Evolutionary conservation across 1,284 basidiomycete species (phyloP), one percentile per base, ranked within the genome.

Genomic region (Thelephora terrestris): DNA sequence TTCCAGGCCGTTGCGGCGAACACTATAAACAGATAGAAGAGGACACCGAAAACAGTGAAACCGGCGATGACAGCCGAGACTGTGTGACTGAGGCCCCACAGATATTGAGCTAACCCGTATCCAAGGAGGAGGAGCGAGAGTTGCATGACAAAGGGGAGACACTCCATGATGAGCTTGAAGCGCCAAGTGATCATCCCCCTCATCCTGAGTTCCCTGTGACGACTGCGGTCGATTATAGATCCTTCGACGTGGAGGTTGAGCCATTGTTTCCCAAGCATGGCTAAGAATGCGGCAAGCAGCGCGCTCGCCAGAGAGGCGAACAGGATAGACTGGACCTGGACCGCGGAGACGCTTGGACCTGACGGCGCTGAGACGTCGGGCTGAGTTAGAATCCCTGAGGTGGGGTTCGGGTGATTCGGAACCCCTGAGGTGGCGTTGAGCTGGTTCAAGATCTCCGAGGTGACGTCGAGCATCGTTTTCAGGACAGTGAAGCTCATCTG

Each of bases 261-360:
- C 44, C 44, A 46, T 16, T 46, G 29, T 34, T 46, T 46, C 7
- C 44, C 44, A 2, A 46, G 44, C 44, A 46, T 46, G 4, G 44
- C 44, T 6, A 35, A 5, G 27, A 46, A 35, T 9, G 44, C 44
- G 2, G 44, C 44, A 5, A 46, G 24, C 16, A 46, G 29, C 4
- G 29, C 36, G 5, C 29, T 24, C 32, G 29, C 44, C 3, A 46
- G 29, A n/a, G 29, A 35, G 16, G 27, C 29, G 27, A 18, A 46
- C 4, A 46, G 17, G 18, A 46, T 20, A 2, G 17, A 18, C 17
- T 46, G 44, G 2, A 34, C 24, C 44, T 35, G 36, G 10, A 46
- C 29, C 16, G 17, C 36, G 7, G 36, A 21, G 10, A 6, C 17
- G n/a, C 35, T 21, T 7, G 44, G 44, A 7, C 29, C 24, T 18